phyloP scores from a whole-genome alignment of 2,329 filamentous ascomycete genomes.

The Penicillium sp. region DNA sequence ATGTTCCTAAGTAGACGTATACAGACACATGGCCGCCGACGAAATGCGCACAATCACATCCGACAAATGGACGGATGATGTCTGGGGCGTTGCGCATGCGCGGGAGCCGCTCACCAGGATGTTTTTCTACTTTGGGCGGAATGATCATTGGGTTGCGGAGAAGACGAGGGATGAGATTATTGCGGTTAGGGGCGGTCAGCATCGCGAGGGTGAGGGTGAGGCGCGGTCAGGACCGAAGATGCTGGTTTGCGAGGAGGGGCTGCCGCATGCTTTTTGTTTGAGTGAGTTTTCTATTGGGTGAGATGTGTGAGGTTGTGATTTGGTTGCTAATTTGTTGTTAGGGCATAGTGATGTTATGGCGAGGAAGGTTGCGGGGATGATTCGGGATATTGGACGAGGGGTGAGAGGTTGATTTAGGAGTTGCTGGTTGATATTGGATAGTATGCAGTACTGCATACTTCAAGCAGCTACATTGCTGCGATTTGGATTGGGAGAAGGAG shows the following conservation, averaged over 20 bases:
- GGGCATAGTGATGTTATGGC: constrained; percentile 53
- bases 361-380: constrained; percentile 52
- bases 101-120: constrained; percentile 46
- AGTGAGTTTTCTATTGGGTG: constrained; percentile 38
- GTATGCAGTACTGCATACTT: not conserved
- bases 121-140: constrained; percentile 60
- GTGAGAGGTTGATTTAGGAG: not conserved
- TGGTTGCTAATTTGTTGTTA: constrained; percentile 11
- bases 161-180: constrained; percentile 59
- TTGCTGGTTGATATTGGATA: not conserved
- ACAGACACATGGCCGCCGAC: constrained; percentile 56
- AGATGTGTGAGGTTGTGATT: not conserved
- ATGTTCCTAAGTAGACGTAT: not conserved
- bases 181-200: constrained; percentile 38
- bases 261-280: constrained; percentile 63
- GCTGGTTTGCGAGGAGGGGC: constrained; percentile 56
- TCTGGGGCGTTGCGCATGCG: constrained; percentile 55
- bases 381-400: constrained; percentile 43
- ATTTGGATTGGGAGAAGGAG: not conserved
- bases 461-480: not conserved
- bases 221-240: constrained; percentile 48
- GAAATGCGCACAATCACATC: constrained; percentile 59
- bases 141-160: constrained; percentile 65
- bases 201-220: constrained; percentile 10
- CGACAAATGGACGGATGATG: constrained; percentile 60